phyloP scores from a whole-genome alignment of 108 stramenopile species.

The Thalassiosira profunda region DNA sequence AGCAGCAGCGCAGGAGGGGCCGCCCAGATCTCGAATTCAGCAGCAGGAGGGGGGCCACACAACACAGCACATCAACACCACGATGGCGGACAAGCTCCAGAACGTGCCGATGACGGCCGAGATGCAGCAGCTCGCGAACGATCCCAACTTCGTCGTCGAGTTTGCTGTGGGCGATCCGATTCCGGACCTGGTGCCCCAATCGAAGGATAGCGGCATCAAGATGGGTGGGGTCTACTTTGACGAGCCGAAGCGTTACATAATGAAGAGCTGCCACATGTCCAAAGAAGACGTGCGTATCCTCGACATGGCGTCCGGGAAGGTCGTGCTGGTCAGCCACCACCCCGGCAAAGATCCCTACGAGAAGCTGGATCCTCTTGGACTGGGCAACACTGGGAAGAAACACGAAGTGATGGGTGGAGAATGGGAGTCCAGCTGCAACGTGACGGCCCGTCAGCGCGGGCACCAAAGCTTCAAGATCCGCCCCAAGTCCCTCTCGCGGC shows the following conservation, averaged over 20 bases:
- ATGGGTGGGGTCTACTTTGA: conserved; percentile 46
- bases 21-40: no score
- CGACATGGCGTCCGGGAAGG: conserved; percentile 36
- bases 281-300: conserved; percentile 48
- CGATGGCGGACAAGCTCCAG: neutral
- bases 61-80: no score
- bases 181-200: conserved; percentile 47
- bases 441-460: conserved; percentile 22
- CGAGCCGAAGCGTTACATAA: conserved; percentile 49
- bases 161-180: conserved; percentile 50
- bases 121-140: conserved; percentile 54
- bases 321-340: conserved; percentile 47
- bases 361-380: conserved; percentile 47
- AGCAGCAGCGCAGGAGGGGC: no score
- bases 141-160: conserved; percentile 53
- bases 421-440: conserved; percentile 47
- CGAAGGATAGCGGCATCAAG: conserved; percentile 42
- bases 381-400: conserved; percentile 28
- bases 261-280: conserved; percentile 42
- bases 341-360: conserved; percentile 55
- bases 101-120: conserved; percentile 39
- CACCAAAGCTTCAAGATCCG: conserved; percentile 49
- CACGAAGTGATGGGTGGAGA: conserved; percentile 42
- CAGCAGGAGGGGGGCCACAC: neutral
- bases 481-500: conserved; percentile 30